phyloP scores from a whole-genome alignment of 1,139 yeast species.

The Debaryomyces fabryi region DNA sequence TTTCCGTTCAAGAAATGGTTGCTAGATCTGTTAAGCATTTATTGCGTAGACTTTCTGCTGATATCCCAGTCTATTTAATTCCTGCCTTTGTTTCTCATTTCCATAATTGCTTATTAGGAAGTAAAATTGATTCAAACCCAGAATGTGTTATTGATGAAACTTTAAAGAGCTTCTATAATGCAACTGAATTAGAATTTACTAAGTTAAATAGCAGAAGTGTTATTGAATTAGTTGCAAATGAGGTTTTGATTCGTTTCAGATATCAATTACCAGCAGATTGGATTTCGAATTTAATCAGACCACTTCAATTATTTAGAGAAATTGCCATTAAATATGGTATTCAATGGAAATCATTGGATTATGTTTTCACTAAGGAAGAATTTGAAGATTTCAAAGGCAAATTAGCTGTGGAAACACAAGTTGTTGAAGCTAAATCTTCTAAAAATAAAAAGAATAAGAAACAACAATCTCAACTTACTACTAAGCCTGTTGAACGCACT shows the following conservation, averaged over 20 bases:
- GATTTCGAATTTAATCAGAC: slow-evolving; percentile 35
- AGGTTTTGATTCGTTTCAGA: slow-evolving; percentile 67
- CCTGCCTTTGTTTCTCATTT: slow-evolving; percentile 68
- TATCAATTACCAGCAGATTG: slow-evolving; percentile 54
- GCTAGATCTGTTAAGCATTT: slow-evolving; percentile 81
- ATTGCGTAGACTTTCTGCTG: slow-evolving; percentile 51
- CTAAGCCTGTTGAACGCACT: slow-evolving; percentile 27
- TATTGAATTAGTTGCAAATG: slow-evolving; percentile 43
- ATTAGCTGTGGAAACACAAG: slow-evolving; percentile 21
- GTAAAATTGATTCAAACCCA: slow-evolving; percentile 47
- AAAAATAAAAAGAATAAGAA: slow-evolving; percentile 32
- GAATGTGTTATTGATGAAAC: slow-evolving; percentile 43
- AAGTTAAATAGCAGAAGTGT: slow-evolving; percentile 50
- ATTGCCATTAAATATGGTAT: slow-evolving; percentile 81
- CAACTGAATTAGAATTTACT: slow-evolving; percentile 46
- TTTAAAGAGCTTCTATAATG: slow-evolving; percentile 47
- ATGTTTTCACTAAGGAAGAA: slow-evolving; percentile 50
- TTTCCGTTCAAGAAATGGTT: slow-evolving; percentile 70
- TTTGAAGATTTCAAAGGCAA: slow-evolving; percentile 36
- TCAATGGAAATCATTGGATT: slow-evolving; percentile 71
- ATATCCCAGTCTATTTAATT: slow-evolving; percentile 57
- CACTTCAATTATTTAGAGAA: slow-evolving; percentile 63
- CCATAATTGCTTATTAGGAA: slow-evolving; percentile 72
- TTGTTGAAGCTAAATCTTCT: slow-evolving; percentile 15
- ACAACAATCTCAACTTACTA: slow-evolving; percentile 29